Conservation (phyloP, 2,329 filamentous ascomycete species). For the Ascosphaera acerosa region DNA sequence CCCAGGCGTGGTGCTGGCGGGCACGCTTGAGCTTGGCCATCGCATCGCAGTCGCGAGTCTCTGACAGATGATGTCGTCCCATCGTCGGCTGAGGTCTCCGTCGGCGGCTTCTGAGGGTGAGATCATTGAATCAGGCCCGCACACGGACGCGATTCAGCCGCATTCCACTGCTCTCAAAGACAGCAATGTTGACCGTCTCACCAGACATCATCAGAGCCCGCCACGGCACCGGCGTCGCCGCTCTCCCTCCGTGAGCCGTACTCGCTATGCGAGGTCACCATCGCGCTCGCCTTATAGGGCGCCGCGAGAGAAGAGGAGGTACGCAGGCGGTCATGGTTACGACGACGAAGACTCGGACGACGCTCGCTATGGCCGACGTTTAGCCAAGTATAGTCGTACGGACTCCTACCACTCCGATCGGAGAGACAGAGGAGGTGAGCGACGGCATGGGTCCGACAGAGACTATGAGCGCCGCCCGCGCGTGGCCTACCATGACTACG, state of each 20-base stretch:
- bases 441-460: constrained; percentile 8
- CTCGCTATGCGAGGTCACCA: constrained; percentile 33
- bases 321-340: no score
- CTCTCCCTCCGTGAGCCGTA: constrained; percentile 26
- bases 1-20: no score
- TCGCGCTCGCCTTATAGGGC: constrained; percentile 19
- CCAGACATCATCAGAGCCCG: constrained; percentile 38
- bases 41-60: no score
- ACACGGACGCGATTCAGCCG: constrained; percentile 66
- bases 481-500: constrained; percentile 27
- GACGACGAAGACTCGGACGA: constrained; percentile 14
- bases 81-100: constrained; percentile 22
- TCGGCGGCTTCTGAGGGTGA: constrained; percentile 68
- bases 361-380: constrained; percentile 5
- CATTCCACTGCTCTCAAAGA: constrained; percentile 46
- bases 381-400: not conserved
- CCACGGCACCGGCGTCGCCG: constrained; percentile 24
- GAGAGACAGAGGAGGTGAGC: constrained; percentile 6
- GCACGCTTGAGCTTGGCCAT: no score
- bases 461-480: constrained; percentile 23
- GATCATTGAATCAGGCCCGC: constrained; percentile 48
- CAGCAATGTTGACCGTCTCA: constrained; percentile 74
- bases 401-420: constrained; percentile 17
- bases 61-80: constrained; percentile 27
- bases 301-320: constrained; percentile 19